Percentiles rank a stretch among this genome's conserved stretches.
Conservation (phyloP, 495 filamentous ascomycete species). For the Corynascus novoguineensis region DNA sequence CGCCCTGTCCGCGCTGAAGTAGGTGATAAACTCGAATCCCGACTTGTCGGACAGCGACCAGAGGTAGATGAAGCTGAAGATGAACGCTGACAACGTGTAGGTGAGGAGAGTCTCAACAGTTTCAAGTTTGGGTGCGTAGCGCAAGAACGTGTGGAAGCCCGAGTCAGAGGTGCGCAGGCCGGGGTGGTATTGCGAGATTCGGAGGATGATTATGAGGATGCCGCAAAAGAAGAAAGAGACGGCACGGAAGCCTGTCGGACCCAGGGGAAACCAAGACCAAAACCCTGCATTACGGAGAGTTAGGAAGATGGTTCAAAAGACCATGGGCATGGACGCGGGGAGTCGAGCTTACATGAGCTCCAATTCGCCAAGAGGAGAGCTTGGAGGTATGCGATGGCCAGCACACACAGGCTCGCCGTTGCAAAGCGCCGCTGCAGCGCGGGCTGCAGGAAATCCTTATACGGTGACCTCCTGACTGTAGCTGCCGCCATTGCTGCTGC, state of each 20-base stretch:
- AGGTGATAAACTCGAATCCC: slow-evolving; percentile 65
- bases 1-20: slow-evolving; percentile 59
- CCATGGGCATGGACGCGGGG: background rate
- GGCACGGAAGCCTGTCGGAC: slow-evolving; percentile 67
- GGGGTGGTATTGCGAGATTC: slow-evolving; percentile 79
- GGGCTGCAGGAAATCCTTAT: slow-evolving; percentile 87
- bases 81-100: slow-evolving; percentile 71
- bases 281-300: slow-evolving; percentile 51
- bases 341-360: slow-evolving; percentile 54
- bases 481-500: slow-evolving; percentile 39
- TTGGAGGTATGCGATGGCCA: slow-evolving; percentile 69
- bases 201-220: slow-evolving; percentile 65
- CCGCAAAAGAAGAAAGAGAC: slow-evolving; percentile 67
- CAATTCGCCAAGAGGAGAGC: slow-evolving; percentile 65
- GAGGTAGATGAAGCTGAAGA: slow-evolving; percentile 79
- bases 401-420: slow-evolving; percentile 58
- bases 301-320: background rate
- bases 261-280: slow-evolving; percentile 83
- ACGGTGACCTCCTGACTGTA: slow-evolving; percentile 45
- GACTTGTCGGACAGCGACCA: slow-evolving; percentile 62
- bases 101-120: slow-evolving; percentile 62
- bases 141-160: slow-evolving; percentile 55
- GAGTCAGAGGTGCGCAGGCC: slow-evolving; percentile 65
- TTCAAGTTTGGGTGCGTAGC: slow-evolving; percentile 49
- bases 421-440: slow-evolving; percentile 82